Evolutionary conservation across 768 basidiomycete species (phyloP).

Genomic region (Paxillus ammoniavirescens): DNA sequence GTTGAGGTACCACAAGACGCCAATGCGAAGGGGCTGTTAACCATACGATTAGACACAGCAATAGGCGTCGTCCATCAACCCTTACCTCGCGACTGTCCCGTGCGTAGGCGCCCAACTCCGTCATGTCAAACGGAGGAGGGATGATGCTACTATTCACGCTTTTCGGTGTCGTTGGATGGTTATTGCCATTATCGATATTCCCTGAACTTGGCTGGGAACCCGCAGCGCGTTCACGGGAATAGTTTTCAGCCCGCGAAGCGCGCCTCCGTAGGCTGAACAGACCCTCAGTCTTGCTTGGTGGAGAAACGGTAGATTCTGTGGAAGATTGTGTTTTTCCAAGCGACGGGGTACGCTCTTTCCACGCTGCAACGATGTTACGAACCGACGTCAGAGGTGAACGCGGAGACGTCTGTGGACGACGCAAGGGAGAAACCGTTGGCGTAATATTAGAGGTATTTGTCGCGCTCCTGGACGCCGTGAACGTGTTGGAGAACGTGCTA

Average conservation of each 20-base stretch:
- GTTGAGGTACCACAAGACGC: constrained; percentile 88
- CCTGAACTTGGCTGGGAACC: constrained; percentile 13
- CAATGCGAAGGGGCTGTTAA: constrained; percentile 80
- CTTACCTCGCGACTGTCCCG: constrained; percentile 45
- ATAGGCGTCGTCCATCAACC: neutral
- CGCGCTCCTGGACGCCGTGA: constrained; percentile 35
- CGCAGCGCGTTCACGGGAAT: neutral
- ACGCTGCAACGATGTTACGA: constrained; percentile 73
- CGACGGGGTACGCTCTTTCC: constrained; percentile 73
- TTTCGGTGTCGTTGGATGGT: constrained; percentile 24
- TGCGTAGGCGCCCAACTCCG: constrained; percentile 43
- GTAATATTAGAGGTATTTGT: constrained; percentile 27
- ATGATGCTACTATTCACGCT: constrained; percentile 33
- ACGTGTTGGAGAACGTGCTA: constrained; percentile 38
- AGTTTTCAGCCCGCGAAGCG: constrained; percentile 23
- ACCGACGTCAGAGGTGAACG: constrained; percentile 73
- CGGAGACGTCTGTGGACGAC: constrained; percentile 63
- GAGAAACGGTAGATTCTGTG: constrained; percentile 39
- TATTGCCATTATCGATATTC: constrained; percentile 4
- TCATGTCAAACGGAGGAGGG: constrained; percentile 47
- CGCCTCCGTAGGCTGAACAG: constrained; percentile 35
- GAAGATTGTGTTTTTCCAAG: constrained; percentile 34
- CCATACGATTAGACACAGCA: constrained; percentile 8
- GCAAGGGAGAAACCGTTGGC: constrained; percentile 52
- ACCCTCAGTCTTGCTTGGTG: constrained; percentile 28